Evolutionary conservation across 1,284 basidiomycete species (phyloP).

Genomic region (Rugiboletus extremiorientalis): DNA sequence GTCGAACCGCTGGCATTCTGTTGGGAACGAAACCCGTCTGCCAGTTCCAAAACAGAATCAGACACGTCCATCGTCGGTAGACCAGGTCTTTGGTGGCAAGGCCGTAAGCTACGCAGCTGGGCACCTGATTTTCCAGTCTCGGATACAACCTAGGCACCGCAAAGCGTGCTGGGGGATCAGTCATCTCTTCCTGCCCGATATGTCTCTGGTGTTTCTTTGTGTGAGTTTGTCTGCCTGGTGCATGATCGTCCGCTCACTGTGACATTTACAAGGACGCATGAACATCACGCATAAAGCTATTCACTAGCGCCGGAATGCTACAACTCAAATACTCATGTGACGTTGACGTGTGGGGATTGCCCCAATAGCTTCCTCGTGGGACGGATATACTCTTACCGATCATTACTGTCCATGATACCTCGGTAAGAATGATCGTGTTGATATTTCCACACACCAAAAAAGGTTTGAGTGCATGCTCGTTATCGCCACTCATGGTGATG

Average conservation of each 20-base stretch:
- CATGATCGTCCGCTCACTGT: neutral
- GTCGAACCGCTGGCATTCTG: slow-evolving; percentile 44
- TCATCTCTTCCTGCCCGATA: neutral
- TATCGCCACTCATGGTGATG: neutral
- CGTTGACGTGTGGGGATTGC: neutral
- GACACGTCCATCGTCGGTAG: slow-evolving; percentile 30
- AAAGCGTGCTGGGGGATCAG: no score
- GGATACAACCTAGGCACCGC: slow-evolving; percentile 1
- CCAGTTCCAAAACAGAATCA: neutral
- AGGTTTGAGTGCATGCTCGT: neutral
- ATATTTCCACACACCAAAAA: neutral
- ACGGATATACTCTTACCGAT: neutral
- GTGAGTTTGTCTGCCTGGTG: neutral
- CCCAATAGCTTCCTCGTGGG: neutral
- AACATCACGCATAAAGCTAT: no score
- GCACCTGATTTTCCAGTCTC: slow-evolving; percentile 11
- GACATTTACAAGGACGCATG: neutral
- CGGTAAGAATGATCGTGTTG: neutral
- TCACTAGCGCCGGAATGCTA: neutral
- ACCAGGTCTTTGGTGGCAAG: slow-evolving; percentile 53
- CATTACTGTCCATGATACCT: neutral
- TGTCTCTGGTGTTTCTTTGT: neutral
- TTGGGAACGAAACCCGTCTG: slow-evolving; percentile 52
- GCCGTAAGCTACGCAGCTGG: slow-evolving; percentile 21
- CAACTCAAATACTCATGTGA: neutral